Base-by-base conservation (phyloP, 192 early-diverging fungal genomes). In the Ramicandelaber brevisporus region DNA sequence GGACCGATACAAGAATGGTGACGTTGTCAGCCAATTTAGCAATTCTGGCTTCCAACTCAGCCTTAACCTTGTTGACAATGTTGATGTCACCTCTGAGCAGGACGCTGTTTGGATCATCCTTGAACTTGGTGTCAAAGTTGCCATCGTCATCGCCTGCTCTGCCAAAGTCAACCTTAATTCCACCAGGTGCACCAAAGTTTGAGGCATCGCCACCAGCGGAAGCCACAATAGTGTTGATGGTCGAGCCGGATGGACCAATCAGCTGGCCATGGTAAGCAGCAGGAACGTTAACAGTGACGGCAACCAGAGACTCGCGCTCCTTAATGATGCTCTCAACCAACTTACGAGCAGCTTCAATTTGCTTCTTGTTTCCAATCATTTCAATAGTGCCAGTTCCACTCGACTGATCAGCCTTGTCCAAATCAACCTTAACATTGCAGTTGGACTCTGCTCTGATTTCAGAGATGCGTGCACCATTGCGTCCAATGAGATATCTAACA, bases 401-500 rank as follows among this genome's bases (percentile, higher is more conserved):
- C 8, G 8, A 9, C 8, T 8, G 8, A 25, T 8, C 24, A 8
- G 8, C 24, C 8, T 25, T 9, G n/a, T 24, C 14, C 27, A 37
- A 39, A 17, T 42, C 36, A 14, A 88, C 57, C 37, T 83, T 78
- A 42, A 92, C 79, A 25, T 68, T 66, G 10, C 79, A 68, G 27
- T 65, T 48, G 20, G 62, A 66, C 8, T 53, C 58, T 29, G 59
- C 63, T 47, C 75, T 74, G 38, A 87, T 69, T 48, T 77, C 74
- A 35, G 57, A 55, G 32, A 79, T 66, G 25, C 53, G 62, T 25
- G 67, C 33, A 12, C 83, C 83, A 1, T 44, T 56, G 6, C 68
- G 56, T 9, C 87, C 87, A 21, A 92, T 68, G 34, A 92, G 55
- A 27, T 71, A 65, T 0, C 74, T 76, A 30, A 86, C 55, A 22